Evolutionary conservation across 768 basidiomycete species (phyloP), one percentile per base, ranked within the genome.

Genomic region (Terana coerulea): DNA sequence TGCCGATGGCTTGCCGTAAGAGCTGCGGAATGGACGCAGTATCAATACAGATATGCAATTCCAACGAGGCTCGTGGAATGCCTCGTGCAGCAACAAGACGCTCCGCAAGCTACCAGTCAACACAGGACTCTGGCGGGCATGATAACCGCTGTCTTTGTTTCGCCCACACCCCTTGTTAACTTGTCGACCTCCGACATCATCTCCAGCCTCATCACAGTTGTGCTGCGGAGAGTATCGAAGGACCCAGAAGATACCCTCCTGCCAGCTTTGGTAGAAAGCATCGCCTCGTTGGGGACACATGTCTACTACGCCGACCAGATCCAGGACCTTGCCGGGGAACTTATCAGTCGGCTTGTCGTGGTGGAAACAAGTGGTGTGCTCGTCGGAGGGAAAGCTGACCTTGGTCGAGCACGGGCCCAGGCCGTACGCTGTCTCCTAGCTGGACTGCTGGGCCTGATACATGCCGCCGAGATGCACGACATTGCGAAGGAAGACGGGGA

Each of bases 251-350:
- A 95, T 59, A 53, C 74, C 6, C 72, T 92, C 9, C 70, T 98
- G 10, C 76, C 82, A 0, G 67, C 77, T 7, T 65, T 94, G 46
- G 86, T 94, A 7, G 75, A 83, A 49, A 87, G 88, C 61, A 86
- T 95, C 36, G 75, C 87, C 2, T 89, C 93, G 0, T 74, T 98
- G 10, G 92, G 92, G 30, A 83, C 87, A 10, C 93, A 95, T 62
- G 84, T 95, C 48, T 95, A 97, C 72, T 98, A 98, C 63, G 88
- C 91, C 33, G 95, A 97, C 67, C 95, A 98, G 68, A 91, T 94
- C 44, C 91, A 92, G 62, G 95, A 97, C 63, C 81, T 97, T 37
- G 83, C 91, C 1, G 85, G 83, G 49, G 94, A 95, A 66, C 69
- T 95, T 39, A 80, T 92, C 35, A 79, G 78, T 54, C 83, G 91